Conservation (phyloP, 2,329 filamentous ascomycete genomes). For the Fusarium sp. region DNA sequence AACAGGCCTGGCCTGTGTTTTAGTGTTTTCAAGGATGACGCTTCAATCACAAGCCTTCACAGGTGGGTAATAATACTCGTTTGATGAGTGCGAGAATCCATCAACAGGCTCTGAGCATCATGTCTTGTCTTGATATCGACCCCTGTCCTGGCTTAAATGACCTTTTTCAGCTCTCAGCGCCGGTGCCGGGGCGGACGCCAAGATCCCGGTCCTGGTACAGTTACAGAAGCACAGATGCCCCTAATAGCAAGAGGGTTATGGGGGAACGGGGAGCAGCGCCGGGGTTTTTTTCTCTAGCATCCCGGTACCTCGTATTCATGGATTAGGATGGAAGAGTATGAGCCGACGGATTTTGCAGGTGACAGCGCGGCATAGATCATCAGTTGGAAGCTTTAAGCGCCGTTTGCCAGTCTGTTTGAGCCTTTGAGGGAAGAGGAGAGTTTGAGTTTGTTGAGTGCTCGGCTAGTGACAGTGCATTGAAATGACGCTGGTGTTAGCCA, state of each 20-base stretch:
- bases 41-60: constrained; percentile 14
- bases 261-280: constrained; percentile 6
- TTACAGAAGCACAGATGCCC: constrained; percentile 12
- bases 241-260: constrained; percentile 24
- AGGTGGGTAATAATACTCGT: constrained; percentile 33
- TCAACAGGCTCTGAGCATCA: constrained; percentile 11
- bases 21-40: constrained; percentile 13
- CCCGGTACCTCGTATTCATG: constrained; percentile 46
- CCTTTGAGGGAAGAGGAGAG: constrained; percentile 21
- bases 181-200: constrained; percentile 12
- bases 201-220: constrained; percentile 12
- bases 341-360: constrained; percentile 42
- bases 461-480: constrained; percentile 13
- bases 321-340: constrained; percentile 25
- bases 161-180: constrained; percentile 43
- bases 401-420: constrained; percentile 31
- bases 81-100: constrained; percentile 25
- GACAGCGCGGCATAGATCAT: constrained; percentile 31
- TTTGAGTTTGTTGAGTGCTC: constrained; percentile 34
- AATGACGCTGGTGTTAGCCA: constrained; percentile 31
- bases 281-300: neutral
- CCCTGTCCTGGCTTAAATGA: constrained; percentile 29
- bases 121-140: constrained; percentile 4
- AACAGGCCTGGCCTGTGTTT: constrained; percentile 24
- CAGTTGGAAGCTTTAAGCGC: constrained; percentile 30